phyloP scores from a whole-genome alignment of 1,284 basidiomycete species.

The Cystobasidiaceae sp. region DNA sequence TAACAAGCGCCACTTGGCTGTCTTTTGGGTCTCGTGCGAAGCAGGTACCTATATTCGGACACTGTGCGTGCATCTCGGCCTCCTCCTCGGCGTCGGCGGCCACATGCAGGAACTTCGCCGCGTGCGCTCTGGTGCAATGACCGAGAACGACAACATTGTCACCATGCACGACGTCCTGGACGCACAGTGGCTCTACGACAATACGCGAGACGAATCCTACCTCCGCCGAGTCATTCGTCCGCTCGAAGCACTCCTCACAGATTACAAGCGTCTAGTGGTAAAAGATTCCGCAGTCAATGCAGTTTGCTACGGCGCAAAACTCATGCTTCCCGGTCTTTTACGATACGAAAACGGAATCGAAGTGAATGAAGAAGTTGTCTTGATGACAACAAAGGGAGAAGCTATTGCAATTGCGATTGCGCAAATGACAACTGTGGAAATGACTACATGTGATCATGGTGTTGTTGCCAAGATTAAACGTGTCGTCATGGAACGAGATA shows the following conservation, averaged over 20 bases:
- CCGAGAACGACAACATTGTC: slow-evolving; percentile 96
- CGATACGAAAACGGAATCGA: slow-evolving; percentile 94
- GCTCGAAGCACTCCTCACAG: slow-evolving; percentile 85
- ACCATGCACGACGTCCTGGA: slow-evolving; percentile 99
- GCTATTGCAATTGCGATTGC: slow-evolving; percentile 83
- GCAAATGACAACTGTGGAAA: slow-evolving; percentile 87
- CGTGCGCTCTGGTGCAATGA: slow-evolving; percentile 91
- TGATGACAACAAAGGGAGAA: slow-evolving; percentile 99
- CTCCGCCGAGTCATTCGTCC: slow-evolving; percentile 91
- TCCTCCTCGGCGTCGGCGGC: slow-evolving; percentile 91
- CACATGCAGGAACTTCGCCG: slow-evolving; percentile 99
- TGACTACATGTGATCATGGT: slow-evolving; percentile 98
- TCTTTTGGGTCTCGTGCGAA: slow-evolving; percentile 99
- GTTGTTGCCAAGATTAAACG: slow-evolving; percentile 99
- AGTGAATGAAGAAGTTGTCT: slow-evolving; percentile 91
- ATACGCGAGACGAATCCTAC: slow-evolving; percentile 97
- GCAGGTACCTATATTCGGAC: slow-evolving; percentile 99
- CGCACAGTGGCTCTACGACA: slow-evolving; percentile 98
- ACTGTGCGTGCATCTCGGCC: slow-evolving; percentile 92
- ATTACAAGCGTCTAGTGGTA: slow-evolving; percentile 99
- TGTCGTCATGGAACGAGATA: slow-evolving; percentile 96
- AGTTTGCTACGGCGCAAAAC: slow-evolving; percentile 98
- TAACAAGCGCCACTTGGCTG: slow-evolving; percentile 91
- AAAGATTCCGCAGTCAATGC: slow-evolving; percentile 95
- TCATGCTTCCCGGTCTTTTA: slow-evolving; percentile 98